Conservation (phyloP, 108 stramenopile species). For the Nitzschia sp. region DNA sequence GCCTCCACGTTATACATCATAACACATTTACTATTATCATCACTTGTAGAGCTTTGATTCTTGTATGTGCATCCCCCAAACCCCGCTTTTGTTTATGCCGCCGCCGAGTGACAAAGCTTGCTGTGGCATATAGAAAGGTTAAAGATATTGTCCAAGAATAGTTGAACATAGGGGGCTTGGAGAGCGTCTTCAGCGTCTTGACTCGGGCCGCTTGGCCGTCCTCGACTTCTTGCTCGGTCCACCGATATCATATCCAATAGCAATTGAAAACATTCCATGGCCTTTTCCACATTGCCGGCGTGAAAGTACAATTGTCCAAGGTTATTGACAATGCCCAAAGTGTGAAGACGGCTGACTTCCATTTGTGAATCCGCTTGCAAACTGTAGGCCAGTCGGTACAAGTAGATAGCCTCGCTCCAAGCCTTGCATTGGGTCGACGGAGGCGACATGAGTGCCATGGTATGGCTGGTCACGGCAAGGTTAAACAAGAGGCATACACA, state of each 20-base stretch:
- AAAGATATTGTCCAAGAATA: slow-evolving; percentile 19
- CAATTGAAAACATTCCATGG: slow-evolving; percentile 4
- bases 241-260: slow-evolving; percentile 1
- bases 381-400: slow-evolving; percentile 7
- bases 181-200: neutral
- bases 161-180: slow-evolving; percentile 2
- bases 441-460: neutral
- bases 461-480: slow-evolving; percentile 11
- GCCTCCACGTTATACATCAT: too few species aligned
- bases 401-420: neutral
- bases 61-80: too few species aligned
- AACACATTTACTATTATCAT: too few species aligned
- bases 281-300: neutral
- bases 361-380: slow-evolving; percentile 1
- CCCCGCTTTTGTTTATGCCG: too few species aligned
- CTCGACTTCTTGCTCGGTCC: neutral
- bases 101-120: too few species aligned
- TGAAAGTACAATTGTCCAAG: neutral
- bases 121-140: too few species aligned
- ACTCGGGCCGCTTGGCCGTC: neutral
- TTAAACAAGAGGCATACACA: slow-evolving; percentile 5
- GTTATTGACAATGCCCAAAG: slow-evolving; percentile 9
- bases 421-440: neutral
- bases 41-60: too few species aligned
- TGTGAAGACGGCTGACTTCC: slow-evolving; percentile 13